Base-by-base conservation (phyloP, 345 rosid genomes). In the Salix dunnii region DNA sequence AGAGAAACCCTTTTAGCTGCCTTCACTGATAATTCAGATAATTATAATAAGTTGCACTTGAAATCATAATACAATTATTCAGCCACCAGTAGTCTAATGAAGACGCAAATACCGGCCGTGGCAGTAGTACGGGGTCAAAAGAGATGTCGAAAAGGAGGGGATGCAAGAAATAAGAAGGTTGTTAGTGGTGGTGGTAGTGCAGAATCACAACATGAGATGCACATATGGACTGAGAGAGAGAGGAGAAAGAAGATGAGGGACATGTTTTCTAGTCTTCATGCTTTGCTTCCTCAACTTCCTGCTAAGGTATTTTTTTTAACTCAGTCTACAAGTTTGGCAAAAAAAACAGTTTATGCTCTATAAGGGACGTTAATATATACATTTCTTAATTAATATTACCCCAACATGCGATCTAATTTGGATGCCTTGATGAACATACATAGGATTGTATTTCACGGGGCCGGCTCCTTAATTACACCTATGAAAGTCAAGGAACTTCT, bases 211-310 rank as follows among this genome's bases (percentile, higher is more conserved):
- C 84, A 85, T 48, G 90, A 80, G 63, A 74, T 84, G 30, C 92
- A 89, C 60, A 82, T 86, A 27, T 77, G 82, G 84, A 85, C 88
- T 3, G 91, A 90, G 77, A 88, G 93, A 79, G 88, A 85, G 60
- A 87, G 91, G 77, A 84, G 93, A 81, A 88, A 86, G 79, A 90
- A 79, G 90, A 90, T 90, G 90, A 85, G 86, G 78, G 74, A 74
- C 53, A 88, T 88, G 94, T 85, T 89, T 77, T 73, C 86, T 48
- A 68, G 61, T 70, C 90, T 88, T 72, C 94, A 87, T 49, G 80
- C 87, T 77, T 85, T 87, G 82, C 87, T 85, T 74, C 89, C 91
- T 73, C 87, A 82, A 10, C 81, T 90, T 51, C 84, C 88, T 66
- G 40, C 80, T 2, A 86, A 86, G 92, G 90, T 87, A 80, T 12